These are phyloP conservation scores for Carex arenaria DNA, from an alignment of 202 grass and related monocot species.

Conservation along the genomic window DNA sequence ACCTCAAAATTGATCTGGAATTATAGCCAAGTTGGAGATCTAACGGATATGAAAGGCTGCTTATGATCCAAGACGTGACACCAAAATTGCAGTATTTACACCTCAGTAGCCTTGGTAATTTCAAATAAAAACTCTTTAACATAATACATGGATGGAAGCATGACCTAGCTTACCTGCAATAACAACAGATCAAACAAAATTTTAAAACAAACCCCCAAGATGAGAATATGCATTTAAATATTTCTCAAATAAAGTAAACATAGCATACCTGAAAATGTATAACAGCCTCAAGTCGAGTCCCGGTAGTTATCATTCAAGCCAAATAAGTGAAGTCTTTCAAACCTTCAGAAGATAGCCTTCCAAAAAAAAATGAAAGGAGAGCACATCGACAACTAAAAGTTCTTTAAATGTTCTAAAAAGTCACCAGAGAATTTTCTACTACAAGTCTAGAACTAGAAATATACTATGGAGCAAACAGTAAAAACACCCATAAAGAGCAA, in stretches of 20 bases:
- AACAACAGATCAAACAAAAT: not conserved
- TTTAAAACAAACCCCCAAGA: not conserved
- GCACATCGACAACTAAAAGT: not conserved
- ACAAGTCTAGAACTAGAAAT: conserved; percentile 8
- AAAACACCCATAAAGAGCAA: conserved; percentile 52
- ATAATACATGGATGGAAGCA: not conserved
- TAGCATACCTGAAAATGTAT: not conserved
- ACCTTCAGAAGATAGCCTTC: conserved; percentile 7
- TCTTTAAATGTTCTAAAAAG: conserved; percentile 13
- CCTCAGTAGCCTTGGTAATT: not conserved
- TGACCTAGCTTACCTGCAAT: not conserved
- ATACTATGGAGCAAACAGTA: conserved; percentile 22
- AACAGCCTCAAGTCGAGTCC: not conserved
- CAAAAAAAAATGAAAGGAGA: not conserved
- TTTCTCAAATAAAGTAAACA: not conserved
- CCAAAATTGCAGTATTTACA: not conserved
- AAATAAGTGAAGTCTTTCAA: not conserved
- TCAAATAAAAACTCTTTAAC: not conserved
- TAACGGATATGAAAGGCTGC: not conserved
- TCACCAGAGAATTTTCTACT: not conserved
- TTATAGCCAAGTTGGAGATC: not conserved
- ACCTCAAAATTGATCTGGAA: not conserved
- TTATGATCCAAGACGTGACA: not conserved
- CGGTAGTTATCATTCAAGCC: not conserved
- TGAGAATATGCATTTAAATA: not conserved